phyloP scores from a whole-genome alignment of 164 flowering plant species.

The Nymphaea thermarum region DNA sequence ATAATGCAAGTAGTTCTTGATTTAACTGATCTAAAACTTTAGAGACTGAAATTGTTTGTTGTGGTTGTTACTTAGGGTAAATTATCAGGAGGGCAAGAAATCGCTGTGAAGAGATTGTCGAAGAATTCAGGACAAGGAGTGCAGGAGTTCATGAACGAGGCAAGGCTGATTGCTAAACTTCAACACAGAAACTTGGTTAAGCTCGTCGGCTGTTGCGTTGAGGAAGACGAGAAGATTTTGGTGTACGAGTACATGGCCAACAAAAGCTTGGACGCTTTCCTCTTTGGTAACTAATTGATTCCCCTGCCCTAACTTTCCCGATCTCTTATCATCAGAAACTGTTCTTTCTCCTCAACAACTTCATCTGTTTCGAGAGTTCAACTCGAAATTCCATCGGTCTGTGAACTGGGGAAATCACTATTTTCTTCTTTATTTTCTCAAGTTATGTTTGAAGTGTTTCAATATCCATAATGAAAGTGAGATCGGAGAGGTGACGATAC shows the following conservation, averaged over 20 bases:
- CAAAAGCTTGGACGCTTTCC: conserved; percentile 13
- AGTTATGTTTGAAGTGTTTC: no score
- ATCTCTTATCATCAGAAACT: no score
- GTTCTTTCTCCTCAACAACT: no score
- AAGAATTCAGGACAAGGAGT: conserved; percentile 13
- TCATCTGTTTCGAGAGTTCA: no score
- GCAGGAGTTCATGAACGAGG: conserved; percentile 14
- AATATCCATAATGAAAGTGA: no score
- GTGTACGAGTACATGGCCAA: conserved; percentile 18
- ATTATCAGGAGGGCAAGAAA: conserved; percentile 13
- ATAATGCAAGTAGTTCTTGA: no score
- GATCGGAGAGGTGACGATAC: neutral
- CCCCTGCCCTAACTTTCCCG: no score
- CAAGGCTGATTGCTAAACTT: conserved; percentile 14
- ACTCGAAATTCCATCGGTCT: no score
- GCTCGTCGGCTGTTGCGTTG: conserved; percentile 14
- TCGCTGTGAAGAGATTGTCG: conserved; percentile 17
- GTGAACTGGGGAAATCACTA: no score
- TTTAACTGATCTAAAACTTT: no score
- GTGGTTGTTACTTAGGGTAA: conserved; percentile 8
- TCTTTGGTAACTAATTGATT: conserved; percentile 8
- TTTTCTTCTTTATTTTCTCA: no score
- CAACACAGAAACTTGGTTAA: conserved; percentile 20
- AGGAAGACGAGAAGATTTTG: conserved; percentile 13
- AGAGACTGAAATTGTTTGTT: no score